Percentiles rank a stretch among this genome's conserved stretches.
phyloP scores from a whole-genome alignment of 805 yeast species.

The Ogataea neopini region DNA sequence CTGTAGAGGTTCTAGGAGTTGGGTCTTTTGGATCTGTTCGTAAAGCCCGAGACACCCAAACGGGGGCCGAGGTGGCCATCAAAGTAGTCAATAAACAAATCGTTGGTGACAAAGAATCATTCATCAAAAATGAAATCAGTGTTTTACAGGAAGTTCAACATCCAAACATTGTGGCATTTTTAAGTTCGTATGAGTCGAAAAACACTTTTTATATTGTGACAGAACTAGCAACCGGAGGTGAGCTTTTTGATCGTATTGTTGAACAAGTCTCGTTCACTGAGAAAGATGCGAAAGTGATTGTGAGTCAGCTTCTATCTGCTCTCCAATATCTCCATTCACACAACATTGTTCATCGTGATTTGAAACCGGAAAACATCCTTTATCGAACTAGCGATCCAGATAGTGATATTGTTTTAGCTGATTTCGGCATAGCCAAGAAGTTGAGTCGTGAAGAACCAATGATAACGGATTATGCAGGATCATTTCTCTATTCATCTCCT shows the following conservation, averaged over 20 bases:
- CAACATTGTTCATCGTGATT: slow-evolving; percentile 73
- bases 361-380: slow-evolving; percentile 73
- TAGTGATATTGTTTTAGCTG: slow-evolving; percentile 75
- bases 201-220: slow-evolving; percentile 88
- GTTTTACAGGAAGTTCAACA: slow-evolving; percentile 65
- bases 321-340: slow-evolving; percentile 67
- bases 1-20: slow-evolving; percentile 69
- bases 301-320: slow-evolving; percentile 73
- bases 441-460: slow-evolving; percentile 30
- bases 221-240: slow-evolving; percentile 91
- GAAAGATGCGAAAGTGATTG: slow-evolving; percentile 69
- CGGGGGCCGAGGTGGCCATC: slow-evolving; percentile 73
- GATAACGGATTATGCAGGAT: slow-evolving; percentile 46
- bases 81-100: slow-evolving; percentile 81
- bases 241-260: slow-evolving; percentile 81
- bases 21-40: slow-evolving; percentile 90
- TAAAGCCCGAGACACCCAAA: slow-evolving; percentile 49
- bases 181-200: slow-evolving; percentile 85
- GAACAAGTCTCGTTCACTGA: slow-evolving; percentile 79
- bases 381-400: slow-evolving; percentile 54
- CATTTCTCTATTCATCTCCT: slow-evolving; percentile 93
- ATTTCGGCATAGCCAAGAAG: slow-evolving; percentile 87
- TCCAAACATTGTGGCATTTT: slow-evolving; percentile 78
- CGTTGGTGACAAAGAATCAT: slow-evolving; percentile 60
- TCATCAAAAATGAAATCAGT: slow-evolving; percentile 73